Evolutionary conservation across 192 early-diverging fungal species (phyloP), one percentile per base, ranked within the genome.

Genomic region (Chytriomyces confervae): DNA sequence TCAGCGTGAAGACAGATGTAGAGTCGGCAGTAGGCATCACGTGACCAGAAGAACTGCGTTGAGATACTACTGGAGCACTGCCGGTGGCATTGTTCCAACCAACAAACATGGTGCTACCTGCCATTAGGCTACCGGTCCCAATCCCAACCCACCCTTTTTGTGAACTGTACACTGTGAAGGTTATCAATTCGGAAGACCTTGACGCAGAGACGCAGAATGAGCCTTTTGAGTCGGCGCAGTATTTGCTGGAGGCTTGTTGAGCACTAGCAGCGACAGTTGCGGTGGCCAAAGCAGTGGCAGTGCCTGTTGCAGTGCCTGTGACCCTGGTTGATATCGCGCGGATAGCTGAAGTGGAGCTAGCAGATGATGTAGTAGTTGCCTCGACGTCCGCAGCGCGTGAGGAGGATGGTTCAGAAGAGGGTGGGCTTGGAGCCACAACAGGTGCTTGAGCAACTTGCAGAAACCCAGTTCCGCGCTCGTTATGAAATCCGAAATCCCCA

Each of bases 71-170:
- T 23, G 62, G 27, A 27, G 69, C 74, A 7, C 43, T 16, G 48
- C 63, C 72, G 47, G 23, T 49, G 5, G 46, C 77, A 57, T 81
- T 82, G 20, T 16, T 44, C 77, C 78, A 84, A 5, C 61, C 83
- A 16, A 84, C 66, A 61, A 72, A 66, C 71, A 84, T 80, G 49
- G 51, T 70, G 7, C 75, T 61, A 18, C 65, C 61, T 5, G 43
- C 45, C 83, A 84, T 84, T 3, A 24, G 5, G 36, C 51, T 23
- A 9, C 80, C 81, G 4, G 74, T 50, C 6, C 83, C 83, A 65
- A 84, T 29, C 5, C 44, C 82, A 20, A 45, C 72, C 72, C 72
- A 75, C 16, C 72, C 72, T 23, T 27, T 64, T 18, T 6, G 13
- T 1, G 29, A 11, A 13, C 11, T 18, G 11, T 27, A 68, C 10